Conservation (phyloP, 1,284 basidiomycete species). For the Cystobasidium slooffiae region DNA sequence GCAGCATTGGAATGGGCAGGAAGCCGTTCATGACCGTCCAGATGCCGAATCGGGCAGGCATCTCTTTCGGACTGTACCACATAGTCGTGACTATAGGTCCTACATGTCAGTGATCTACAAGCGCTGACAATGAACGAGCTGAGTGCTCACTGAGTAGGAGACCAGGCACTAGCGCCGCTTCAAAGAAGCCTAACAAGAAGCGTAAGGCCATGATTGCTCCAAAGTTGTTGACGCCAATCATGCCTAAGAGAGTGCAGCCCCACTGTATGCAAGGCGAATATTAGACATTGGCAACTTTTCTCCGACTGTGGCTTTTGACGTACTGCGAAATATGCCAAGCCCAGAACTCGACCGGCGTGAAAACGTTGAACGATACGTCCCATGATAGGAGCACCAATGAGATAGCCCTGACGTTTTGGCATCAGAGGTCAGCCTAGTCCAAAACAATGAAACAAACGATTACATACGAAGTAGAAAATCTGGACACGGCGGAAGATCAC, state of each 20-base stretch:
- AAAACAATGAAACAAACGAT: no score
- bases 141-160: not conserved
- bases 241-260: not conserved
- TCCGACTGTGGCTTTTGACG: not conserved
- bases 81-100: not conserved
- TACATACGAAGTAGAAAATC: not conserved
- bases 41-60: not conserved
- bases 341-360: constrained; percentile 2
- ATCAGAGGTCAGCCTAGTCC: no score
- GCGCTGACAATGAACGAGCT: no score
- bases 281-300: not conserved
- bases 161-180: constrained; percentile 1
- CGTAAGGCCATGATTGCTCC: not conserved
- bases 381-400: constrained; percentile 8
- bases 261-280: not conserved
- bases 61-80: not conserved
- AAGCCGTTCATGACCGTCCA: constrained; percentile 9
- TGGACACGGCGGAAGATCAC: not conserved
- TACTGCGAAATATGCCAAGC: not conserved
- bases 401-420: not conserved
- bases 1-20: not conserved
- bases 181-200: constrained; percentile 17
- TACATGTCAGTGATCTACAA: no score
- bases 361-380: constrained; percentile 11
- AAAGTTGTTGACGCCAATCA: not conserved